A percentile compares a stretch with the other conserved stretches of the same genome.
Evolutionary conservation across 1,139 yeast species (phyloP).

Genomic region (Blastobotrys persicus): DNA sequence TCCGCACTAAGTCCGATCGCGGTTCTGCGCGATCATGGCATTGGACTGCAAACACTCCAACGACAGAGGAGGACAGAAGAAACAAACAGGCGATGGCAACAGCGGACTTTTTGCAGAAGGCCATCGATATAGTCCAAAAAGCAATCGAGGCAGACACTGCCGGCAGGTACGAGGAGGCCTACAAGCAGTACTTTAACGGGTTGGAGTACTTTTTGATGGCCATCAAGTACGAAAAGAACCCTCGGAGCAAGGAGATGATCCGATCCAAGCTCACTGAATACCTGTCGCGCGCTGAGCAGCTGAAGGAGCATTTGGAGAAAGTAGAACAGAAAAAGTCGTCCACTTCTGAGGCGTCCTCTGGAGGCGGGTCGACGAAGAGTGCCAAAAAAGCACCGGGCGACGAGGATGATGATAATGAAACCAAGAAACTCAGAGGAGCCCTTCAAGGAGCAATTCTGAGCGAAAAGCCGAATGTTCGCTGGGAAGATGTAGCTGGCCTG

Average conservation of each 20-base stretch:
- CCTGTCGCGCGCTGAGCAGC: conserved; percentile 87
- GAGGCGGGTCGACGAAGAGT: conserved; percentile 60
- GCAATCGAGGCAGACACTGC: conserved; percentile 96
- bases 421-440: conserved; percentile 87
- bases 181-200: conserved; percentile 88
- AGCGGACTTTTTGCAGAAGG: conserved; percentile 85
- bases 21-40: neutral
- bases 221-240: conserved; percentile 90
- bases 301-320: conserved; percentile 84
- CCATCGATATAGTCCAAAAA: conserved; percentile 87
- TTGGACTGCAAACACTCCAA: neutral
- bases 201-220: conserved; percentile 95
- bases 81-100: conserved; percentile 45
- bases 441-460: conserved; percentile 87
- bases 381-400: conserved; percentile 45
- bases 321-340: conserved; percentile 42
- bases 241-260: conserved; percentile 82
- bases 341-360: conserved; percentile 48
- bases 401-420: conserved; percentile 77
- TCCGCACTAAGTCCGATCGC: too few species aligned
- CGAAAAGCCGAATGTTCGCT: conserved; percentile 88
- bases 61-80: neutral
- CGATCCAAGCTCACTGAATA: conserved; percentile 89
- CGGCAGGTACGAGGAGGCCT: conserved; percentile 90
- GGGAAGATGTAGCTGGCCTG: conserved; percentile 97